Evolutionary conservation across 495 filamentous ascomycete species (phyloP).

Genomic region (Hyphodiscus hymeniophilus): DNA sequence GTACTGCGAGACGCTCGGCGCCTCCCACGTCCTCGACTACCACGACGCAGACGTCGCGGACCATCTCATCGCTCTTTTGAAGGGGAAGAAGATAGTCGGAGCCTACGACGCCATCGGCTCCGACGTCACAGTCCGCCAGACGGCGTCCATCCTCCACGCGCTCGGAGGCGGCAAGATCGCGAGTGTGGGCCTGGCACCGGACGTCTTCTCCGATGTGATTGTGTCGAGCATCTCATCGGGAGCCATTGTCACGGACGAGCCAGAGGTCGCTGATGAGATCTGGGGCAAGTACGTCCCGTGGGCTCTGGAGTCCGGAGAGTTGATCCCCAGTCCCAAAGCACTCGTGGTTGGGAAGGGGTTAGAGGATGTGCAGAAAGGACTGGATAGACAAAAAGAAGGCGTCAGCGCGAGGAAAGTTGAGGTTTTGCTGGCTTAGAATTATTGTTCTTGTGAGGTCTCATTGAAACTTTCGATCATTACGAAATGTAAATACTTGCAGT

Average conservation of each 20-base stretch:
- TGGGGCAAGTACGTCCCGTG: constrained; percentile 9
- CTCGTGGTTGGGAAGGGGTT: constrained; percentile 26
- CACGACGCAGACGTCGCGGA: constrained; percentile 1
- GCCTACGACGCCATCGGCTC: constrained; percentile 3
- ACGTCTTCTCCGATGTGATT: neutral
- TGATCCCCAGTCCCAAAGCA: constrained; percentile 11
- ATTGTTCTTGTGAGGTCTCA: no score
- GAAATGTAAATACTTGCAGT: no score
- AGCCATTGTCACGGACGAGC: neutral
- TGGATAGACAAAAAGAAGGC: constrained; percentile 31
- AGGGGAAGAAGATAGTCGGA: constrained; percentile 15
- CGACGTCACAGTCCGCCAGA: neutral
- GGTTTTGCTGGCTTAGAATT: no score
- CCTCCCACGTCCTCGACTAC: constrained; percentile 27
- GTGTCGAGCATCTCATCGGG: neutral
- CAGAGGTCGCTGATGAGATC: constrained; percentile 2
- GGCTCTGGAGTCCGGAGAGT: constrained; percentile 3
- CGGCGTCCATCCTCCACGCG: neutral
- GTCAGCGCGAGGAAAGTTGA: constrained; percentile 39
- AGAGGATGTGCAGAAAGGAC: constrained; percentile 33
- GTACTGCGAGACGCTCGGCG: constrained; percentile 44
- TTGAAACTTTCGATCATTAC: no score
- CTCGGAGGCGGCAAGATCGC: neutral
- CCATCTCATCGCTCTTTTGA: constrained; percentile 22
- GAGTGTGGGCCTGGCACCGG: constrained; percentile 1